phyloP scores from a whole-genome alignment of 2,329 filamentous ascomycete genomes.

The Lasiodiplodia sp. region DNA sequence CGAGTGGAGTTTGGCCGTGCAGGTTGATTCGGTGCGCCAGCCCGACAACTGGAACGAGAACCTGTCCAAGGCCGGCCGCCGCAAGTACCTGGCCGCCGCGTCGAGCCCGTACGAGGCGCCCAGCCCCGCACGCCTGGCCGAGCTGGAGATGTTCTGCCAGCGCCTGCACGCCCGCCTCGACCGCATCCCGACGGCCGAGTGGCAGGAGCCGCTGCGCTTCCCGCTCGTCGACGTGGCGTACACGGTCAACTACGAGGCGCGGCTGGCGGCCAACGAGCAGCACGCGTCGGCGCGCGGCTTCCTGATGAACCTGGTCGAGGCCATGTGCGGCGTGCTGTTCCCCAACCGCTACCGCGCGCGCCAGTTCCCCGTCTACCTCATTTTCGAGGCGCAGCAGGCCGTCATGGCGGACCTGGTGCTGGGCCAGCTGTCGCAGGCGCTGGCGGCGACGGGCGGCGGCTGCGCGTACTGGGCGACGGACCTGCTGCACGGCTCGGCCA shows the following conservation, averaged over 20 bases:
- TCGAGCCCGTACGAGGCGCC: constrained; percentile 2
- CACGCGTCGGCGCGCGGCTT: constrained; percentile 22
- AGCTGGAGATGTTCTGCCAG: constrained; percentile 29
- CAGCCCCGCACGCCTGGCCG: constrained; percentile 20
- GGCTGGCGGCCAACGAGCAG: constrained; percentile 11
- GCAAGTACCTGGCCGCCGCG: constrained; percentile 24
- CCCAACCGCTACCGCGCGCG: constrained; percentile 11
- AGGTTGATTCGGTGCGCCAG: constrained; percentile 8
- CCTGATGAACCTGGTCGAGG: constrained; percentile 30
- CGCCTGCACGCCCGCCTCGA: constrained; percentile 30
- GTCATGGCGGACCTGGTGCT: constrained; percentile 30
- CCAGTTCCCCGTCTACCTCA: constrained; percentile 28
- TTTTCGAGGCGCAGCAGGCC: constrained; percentile 30
- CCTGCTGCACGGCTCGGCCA: constrained; percentile 25
- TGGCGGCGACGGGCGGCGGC: constrained; percentile 27
- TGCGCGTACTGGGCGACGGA: constrained; percentile 29
- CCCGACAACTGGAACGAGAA: constrained; percentile 24
- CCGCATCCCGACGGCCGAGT: constrained; percentile 19
- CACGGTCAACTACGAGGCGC: constrained; percentile 28
- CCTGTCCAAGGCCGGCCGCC: constrained; percentile 26
- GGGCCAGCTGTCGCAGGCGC: constrained; percentile 25
- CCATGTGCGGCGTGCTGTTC: constrained; percentile 23
- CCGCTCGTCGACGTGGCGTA: constrained; percentile 31
- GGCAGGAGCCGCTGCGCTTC: constrained; percentile 29
- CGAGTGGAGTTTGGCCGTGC: constrained; percentile 27